Base-by-base conservation (phyloP, 2,329 filamentous ascomycete genomes). In the Aureobasidium sp. region DNA sequence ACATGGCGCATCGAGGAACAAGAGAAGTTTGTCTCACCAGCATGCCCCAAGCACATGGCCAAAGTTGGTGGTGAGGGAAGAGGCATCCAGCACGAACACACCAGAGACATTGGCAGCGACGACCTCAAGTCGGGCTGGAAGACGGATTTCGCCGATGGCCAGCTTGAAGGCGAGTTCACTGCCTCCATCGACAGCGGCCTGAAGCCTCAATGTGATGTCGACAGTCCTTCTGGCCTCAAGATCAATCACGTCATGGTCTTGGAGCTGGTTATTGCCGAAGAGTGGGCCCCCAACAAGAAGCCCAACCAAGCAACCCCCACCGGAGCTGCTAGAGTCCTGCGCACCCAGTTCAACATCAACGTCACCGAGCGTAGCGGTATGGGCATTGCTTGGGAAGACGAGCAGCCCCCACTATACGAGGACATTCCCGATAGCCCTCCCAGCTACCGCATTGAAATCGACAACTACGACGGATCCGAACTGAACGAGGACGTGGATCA, bases 361-460 rank as follows among this genome's bases (percentile, higher is more conserved):
- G 82, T 97, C 61, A 97, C 92, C 4, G 89, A 96, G 76, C 84
- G 90, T 64, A 84, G 84, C 22, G 93, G 93, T 20, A 83, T 96
- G 72, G 92, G 93, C 56, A 92, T 99, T 69, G 90, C 89, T 68
- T 99, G 94, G 93, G 93, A 97, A 68, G 93, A 97, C 76, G 93
- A 99, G 78, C 87, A 90, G 70, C 93, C 93, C 14, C 93, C 93
- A 0, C 84, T 95, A 67, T 99, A 99, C 76, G 88, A 94, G 75
- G 91, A 97, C 71, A 91, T 97, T 45, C 92, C 93, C 0, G 87
- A 86, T 2, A 91, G 88, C 69, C 93, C 93, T 53, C 93, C 93
- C 9, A 75, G 75, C 48, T 81, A 80, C 67, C 39, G 29, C 14
- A 41, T 12, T 12, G 68, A 73, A 8, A 76, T 82, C 62, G 74